Base-by-base conservation (phyloP, 2,329 filamentous ascomycete species). In the Aureobasidium sp. region DNA sequence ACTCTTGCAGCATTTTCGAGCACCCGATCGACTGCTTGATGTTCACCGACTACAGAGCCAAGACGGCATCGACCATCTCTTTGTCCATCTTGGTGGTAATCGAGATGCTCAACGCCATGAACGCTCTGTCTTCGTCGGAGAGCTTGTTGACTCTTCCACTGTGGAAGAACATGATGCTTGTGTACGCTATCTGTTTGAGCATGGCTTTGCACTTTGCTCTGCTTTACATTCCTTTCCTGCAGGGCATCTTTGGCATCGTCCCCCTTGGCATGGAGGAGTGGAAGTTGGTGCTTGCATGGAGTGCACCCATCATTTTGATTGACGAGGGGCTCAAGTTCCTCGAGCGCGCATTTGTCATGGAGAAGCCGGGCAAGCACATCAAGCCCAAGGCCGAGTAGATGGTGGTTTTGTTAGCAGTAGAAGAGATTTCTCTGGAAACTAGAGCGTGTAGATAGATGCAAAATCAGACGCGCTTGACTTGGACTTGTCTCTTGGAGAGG, bases 61-160 rank as follows among this genome's bases (percentile, higher is more conserved):
- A 93, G 77, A 85, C 92, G 5, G 94, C 91, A 2, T 96, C 91
- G 22, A 99, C 94, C 1, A 87, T 99, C 31, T 97, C 91, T 7
- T 83, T 99, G 64, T 96, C 90, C 41, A 86, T 87, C 70, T 83
- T 99, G 20, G 94, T 99, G 49, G 91, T 97, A 64, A 97, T 99
- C 71, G 94, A 99, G 79, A 99, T 99, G 94, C 84, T 99, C 73
- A 99, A 99, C 77, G 94, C 94, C 69, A 93, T 97, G 88, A 99
- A 99, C 73, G 94, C 93, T 0, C 83, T 99, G 36, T 97, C 91
- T 1, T 96, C 91, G 0, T 96, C 90, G 75, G 94, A 99, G 77
- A 96, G 90, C 17, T 85, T 99, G 14, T 77, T 99, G 62, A 97
- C 92, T 2, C 84, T 99, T 65, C 93, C 92, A 11, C 80, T 99